Conservation (phyloP, 352 stramenopile genomes). For the Phytopythium sindhum region DNA sequence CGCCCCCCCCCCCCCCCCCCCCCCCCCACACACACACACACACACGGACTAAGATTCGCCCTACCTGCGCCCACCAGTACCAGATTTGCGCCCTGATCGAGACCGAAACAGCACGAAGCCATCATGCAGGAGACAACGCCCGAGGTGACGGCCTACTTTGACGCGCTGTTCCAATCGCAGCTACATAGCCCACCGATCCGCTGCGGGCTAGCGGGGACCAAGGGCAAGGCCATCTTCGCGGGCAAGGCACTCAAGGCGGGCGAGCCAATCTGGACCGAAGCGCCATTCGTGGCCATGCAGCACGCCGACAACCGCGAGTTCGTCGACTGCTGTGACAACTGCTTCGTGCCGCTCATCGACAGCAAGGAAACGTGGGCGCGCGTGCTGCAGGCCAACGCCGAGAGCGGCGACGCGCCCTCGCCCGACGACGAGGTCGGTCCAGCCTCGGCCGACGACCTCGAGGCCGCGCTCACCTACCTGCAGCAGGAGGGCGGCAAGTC, state of each 20-base stretch:
- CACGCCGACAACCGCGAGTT: conserved; percentile 80
- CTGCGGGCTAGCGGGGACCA: conserved; percentile 46
- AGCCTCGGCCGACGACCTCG: conserved; percentile 50
- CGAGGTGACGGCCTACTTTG: conserved; percentile 56
- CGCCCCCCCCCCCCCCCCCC: conserved; percentile 3
- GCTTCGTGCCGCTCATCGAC: conserved; percentile 74
- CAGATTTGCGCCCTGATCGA: background rate
- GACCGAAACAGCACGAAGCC: background rate
- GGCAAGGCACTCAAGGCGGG: conserved; percentile 48
- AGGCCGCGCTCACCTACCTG: conserved; percentile 51
- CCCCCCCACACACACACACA: too few relatives aligned
- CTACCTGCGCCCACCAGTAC: background rate
- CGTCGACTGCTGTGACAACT: conserved; percentile 76
- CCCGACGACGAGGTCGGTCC: conserved; percentile 35
- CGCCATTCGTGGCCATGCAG: conserved; percentile 67
- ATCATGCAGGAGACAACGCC: conserved; percentile 48
- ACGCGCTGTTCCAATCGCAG: conserved; percentile 48
- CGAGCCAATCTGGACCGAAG: conserved; percentile 57
- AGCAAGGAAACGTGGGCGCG: conserved; percentile 54
- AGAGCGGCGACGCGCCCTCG: conserved; percentile 39
- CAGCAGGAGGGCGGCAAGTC: conserved; percentile 65
- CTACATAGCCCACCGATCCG: conserved; percentile 48
- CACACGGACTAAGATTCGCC: conserved; percentile 6
- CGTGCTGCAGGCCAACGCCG: conserved; percentile 32
- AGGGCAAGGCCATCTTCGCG: conserved; percentile 77